Base-by-base conservation (phyloP, 805 yeast genomes). In the Wickerhamomyces bovis region DNA sequence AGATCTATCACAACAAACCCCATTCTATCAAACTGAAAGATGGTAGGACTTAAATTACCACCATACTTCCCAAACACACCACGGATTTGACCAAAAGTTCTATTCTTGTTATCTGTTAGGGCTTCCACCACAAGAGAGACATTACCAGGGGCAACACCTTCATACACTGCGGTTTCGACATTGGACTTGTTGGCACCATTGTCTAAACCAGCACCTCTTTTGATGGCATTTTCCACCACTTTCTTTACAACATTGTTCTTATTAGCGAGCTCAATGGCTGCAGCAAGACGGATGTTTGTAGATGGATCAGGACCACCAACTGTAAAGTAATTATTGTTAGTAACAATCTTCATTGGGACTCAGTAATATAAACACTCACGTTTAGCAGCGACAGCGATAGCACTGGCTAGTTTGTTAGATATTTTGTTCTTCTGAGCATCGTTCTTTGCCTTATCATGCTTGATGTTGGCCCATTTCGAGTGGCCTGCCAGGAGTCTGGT, bases 381-480 rank as follows among this genome's bases (percentile, higher is more conserved):
- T 52, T 80, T 81, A 1, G 88, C 92, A 41, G 94, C 85, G 38
- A 85, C 73, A 15, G 85, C 80, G 49, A 92, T 86, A 56, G 80
- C 76, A 40, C 80, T 76, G 6, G 97, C 84, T 58, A 85, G 71
- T 54, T 81, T 79, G 56, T 82, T 84, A 6, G 88, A 81, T 25
- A 80, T 71, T 46, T 80, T 76, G 49, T 88, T 83, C 63, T 79
- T 82, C 48, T 76, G 80, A 19, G 89, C 86, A 67, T 92, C 99
- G 59, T 89, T 89, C 52, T 88, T 87, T 46, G 96, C 96, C 67
- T 92, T 92, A 62, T 86, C 94, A 62, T 89, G 97, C 61, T 89
- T 85, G 55, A 94, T 92, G 42, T 86, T 88, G 39, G 95, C 87
- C 99, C 99, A 92, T 66, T 90, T 92, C 33, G 88, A 84, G 65